Percentiles rank a stretch among this genome's conserved stretches.
These are phyloP conservation scores for Phytophthora rubi DNA, from an alignment of 352 stramenopile species.

Conservation along the genomic window DNA sequence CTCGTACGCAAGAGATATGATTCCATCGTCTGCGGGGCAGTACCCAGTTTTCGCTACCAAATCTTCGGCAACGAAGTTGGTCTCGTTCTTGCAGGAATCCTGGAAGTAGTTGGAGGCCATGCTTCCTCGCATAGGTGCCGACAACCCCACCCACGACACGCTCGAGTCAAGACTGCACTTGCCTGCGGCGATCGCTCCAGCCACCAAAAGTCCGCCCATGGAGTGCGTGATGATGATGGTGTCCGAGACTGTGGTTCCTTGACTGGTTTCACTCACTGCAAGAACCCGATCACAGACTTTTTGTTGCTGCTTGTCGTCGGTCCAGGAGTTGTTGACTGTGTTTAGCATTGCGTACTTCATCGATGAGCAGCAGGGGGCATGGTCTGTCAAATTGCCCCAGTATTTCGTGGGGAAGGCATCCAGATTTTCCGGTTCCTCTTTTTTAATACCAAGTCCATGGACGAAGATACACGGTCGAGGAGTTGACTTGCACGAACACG, in stretches of 20 bases:
- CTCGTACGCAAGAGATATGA: slow-evolving; percentile 47
- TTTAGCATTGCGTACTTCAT: slow-evolving; percentile 43
- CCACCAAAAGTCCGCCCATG: slow-evolving; percentile 47
- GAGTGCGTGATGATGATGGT: slow-evolving; percentile 55
- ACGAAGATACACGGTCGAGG: slow-evolving; percentile 30
- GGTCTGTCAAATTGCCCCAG: slow-evolving; percentile 41
- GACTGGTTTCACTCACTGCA: slow-evolving; percentile 24
- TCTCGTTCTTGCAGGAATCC: slow-evolving; percentile 37
- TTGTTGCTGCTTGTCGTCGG: slow-evolving; percentile 34
- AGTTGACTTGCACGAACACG: slow-evolving; percentile 22
- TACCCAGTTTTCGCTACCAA: slow-evolving; percentile 30
- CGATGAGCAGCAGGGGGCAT: slow-evolving; percentile 46
- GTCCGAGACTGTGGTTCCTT: slow-evolving; percentile 29
- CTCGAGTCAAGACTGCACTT: slow-evolving; percentile 33
- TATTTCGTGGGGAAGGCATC: slow-evolving; percentile 30
- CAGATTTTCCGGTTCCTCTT: slow-evolving; percentile 18
- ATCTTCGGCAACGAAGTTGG: slow-evolving; percentile 26
- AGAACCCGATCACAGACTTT: slow-evolving; percentile 41
- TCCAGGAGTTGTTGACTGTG: slow-evolving; percentile 46
- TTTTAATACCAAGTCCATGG: slow-evolving; percentile 31
- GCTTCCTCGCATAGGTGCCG: slow-evolving; percentile 43
- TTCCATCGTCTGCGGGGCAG: slow-evolving; percentile 32
- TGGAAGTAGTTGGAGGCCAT: slow-evolving; percentile 55
- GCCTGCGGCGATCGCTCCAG: slow-evolving; percentile 32
- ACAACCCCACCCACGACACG: slow-evolving; percentile 44